Evolutionary conservation across 2,329 filamentous ascomycete genomes (phyloP).

Genomic region (Aureobasidium sp.): DNA sequence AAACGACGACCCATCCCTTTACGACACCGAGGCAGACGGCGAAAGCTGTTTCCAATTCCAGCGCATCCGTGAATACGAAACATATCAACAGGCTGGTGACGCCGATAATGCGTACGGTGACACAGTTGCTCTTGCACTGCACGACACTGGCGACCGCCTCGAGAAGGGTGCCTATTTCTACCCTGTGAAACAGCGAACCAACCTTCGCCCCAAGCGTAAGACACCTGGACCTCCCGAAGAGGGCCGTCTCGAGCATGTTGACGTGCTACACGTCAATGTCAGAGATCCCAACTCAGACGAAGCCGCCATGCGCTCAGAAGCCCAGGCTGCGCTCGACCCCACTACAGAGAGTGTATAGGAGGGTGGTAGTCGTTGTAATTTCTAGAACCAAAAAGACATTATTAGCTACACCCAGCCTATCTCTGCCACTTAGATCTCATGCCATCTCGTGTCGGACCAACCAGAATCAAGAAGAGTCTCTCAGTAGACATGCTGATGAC

Average conservation of each 20-base stretch:
- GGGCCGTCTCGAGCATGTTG: conserved; percentile 38
- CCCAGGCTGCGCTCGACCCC: conserved; percentile 12
- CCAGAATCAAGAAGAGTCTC: too few relatives aligned
- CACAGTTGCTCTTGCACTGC: conserved; percentile 48
- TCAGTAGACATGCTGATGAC: too few relatives aligned
- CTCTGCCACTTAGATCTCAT: not conserved
- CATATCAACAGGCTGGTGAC: conserved; percentile 44
- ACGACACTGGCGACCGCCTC: conserved; percentile 38
- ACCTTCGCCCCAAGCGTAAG: conserved; percentile 41
- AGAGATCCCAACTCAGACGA: conserved; percentile 43
- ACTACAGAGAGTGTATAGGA: not conserved
- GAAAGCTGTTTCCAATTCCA: conserved; percentile 45
- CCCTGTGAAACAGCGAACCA: conserved; percentile 49
- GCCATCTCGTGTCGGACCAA: too few relatives aligned
- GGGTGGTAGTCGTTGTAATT: not conserved
- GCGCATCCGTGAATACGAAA: conserved; percentile 53
- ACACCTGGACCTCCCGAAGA: conserved; percentile 27
- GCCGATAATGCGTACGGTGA: conserved; percentile 46
- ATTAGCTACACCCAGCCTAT: not conserved
- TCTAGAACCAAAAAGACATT: not conserved
- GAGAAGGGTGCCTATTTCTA: conserved; percentile 55
- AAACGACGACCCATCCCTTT: conserved; percentile 44
- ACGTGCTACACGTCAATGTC: conserved; percentile 44
- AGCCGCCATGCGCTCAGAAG: conserved; percentile 35
- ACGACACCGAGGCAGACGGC: conserved; percentile 33